phyloP scores from a whole-genome alignment of 2,329 filamentous ascomycete genomes.

The Ceratocystis alfenasii region DNA sequence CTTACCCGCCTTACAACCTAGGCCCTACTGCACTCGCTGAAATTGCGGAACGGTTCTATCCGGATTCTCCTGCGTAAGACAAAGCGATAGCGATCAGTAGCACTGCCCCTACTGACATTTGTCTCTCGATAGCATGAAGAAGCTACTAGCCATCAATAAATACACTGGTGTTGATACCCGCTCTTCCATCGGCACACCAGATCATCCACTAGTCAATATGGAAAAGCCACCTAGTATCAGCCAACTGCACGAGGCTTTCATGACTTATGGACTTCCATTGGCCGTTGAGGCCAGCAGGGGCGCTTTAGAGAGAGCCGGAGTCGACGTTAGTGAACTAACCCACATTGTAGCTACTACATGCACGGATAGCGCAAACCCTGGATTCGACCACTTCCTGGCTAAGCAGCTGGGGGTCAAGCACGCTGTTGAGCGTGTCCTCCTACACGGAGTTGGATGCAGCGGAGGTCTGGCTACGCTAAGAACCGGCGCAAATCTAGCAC shows the following conservation, averaged over 20 bases:
- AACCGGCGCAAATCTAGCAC: slow-evolving; percentile 54
- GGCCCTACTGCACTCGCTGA: slow-evolving; percentile 40
- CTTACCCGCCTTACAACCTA: slow-evolving; percentile 49
- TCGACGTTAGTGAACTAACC: slow-evolving; percentile 45
- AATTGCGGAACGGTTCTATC: slow-evolving; percentile 46
- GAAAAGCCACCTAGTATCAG: slow-evolving; percentile 39
- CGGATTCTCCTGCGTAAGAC: slow-evolving; percentile 46
- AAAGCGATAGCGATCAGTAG: background rate
- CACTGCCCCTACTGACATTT: background rate
- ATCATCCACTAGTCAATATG: slow-evolving; percentile 51
- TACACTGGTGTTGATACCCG: slow-evolving; percentile 53
- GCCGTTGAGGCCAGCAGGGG: slow-evolving; percentile 44
- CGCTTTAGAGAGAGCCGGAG: slow-evolving; percentile 43
- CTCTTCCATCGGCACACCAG: slow-evolving; percentile 48
- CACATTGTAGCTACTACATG: slow-evolving; percentile 58
- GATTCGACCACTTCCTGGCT: slow-evolving; percentile 54
- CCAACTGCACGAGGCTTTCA: slow-evolving; percentile 44
- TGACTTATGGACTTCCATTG: slow-evolving; percentile 46
- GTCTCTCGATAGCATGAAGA: slow-evolving; percentile 40
- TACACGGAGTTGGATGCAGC: slow-evolving; percentile 55
- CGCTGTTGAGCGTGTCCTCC: slow-evolving; percentile 50
- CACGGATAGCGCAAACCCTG: slow-evolving; percentile 57
- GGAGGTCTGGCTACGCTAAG: slow-evolving; percentile 51
- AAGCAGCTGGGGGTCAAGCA: slow-evolving; percentile 46
- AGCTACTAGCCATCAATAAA: slow-evolving; percentile 50